Evolutionary conservation across 1,139 yeast genomes (phyloP).

Genomic region (Diutina siamensis): DNA sequence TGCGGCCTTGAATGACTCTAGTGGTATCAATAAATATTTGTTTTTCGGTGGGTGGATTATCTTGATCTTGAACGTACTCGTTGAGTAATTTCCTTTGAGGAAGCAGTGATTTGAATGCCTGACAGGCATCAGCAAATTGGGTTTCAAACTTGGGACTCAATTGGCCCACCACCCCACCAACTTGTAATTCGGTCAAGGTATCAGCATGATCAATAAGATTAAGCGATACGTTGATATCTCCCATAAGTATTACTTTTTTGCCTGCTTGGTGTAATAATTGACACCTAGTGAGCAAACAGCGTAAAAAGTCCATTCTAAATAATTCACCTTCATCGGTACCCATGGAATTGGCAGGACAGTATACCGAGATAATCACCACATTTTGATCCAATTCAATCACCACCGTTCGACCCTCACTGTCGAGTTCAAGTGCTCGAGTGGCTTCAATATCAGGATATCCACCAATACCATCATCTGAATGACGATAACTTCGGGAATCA

Average conservation of each 20-base stretch:
- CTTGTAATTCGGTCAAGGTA: constrained; percentile 31
- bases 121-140: constrained; percentile 24
- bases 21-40: constrained; percentile 51
- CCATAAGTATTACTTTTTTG: constrained; percentile 65
- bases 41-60: neutral
- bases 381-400: constrained; percentile 58
- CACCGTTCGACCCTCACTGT: constrained; percentile 76
- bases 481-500: no score
- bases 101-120: constrained; percentile 29
- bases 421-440: constrained; percentile 38
- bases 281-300: constrained; percentile 48
- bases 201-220: constrained; percentile 82
- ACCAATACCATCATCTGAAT: constrained; percentile 40
- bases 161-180: constrained; percentile 14
- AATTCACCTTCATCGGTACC: constrained; percentile 59
- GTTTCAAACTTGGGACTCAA: constrained; percentile 24
- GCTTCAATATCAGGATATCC: constrained; percentile 48
- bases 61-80: constrained; percentile 11
- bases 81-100: constrained; percentile 35
- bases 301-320: constrained; percentile 48
- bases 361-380: constrained; percentile 60
- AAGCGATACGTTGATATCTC: constrained; percentile 76
- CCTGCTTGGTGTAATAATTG: constrained; percentile 38
- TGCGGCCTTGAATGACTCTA: constrained; percentile 43
- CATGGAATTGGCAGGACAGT: constrained; percentile 87